These are phyloP conservation scores for Aureobasidium namibiae DNA, from an alignment of 2,329 filamentous ascomycete species.

Conservation along the genomic window DNA sequence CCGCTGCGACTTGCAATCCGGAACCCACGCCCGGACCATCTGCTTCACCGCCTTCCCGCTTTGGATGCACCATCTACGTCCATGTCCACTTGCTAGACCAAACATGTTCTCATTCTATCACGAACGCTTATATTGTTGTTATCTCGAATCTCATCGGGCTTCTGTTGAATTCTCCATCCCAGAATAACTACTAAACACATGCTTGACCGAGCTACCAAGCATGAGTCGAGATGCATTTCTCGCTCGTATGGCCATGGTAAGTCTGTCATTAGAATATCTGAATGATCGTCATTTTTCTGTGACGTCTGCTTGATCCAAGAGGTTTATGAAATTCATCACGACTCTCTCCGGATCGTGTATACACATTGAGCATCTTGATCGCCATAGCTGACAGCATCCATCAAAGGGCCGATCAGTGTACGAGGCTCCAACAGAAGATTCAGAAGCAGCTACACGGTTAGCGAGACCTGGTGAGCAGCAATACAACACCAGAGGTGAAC, in stretches of 20 bases:
- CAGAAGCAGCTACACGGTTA: neutral
- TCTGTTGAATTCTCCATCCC: no score
- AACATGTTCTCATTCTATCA: neutral
- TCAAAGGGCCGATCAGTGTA: conserved; percentile 35
- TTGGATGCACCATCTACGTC: neutral
- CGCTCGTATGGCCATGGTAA: conserved; percentile 24
- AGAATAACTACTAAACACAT: neutral
- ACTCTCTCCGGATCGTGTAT: no score
- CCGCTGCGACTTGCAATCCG: neutral
- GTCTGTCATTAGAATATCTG: neutral
- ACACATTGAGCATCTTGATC: neutral
- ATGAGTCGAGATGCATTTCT: conserved; percentile 27
- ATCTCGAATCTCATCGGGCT: neutral
- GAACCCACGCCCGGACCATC: neutral
- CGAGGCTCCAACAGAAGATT: conserved; percentile 17
- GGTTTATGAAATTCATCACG: neutral
- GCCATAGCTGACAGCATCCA: neutral
- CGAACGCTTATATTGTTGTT: no score
- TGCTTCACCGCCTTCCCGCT: neutral
- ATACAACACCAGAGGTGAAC: conserved; percentile 38
- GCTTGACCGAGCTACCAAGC: neutral
- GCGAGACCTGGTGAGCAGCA: conserved; percentile 26
- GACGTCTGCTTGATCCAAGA: no score
- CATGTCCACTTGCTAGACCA: neutral
- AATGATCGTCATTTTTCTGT: no score